A percentile compares a stretch with the other conserved stretches of the same genome.
phyloP scores from a whole-genome alignment of 2,329 filamentous ascomycete species.

The Fusarium staphyleae region DNA sequence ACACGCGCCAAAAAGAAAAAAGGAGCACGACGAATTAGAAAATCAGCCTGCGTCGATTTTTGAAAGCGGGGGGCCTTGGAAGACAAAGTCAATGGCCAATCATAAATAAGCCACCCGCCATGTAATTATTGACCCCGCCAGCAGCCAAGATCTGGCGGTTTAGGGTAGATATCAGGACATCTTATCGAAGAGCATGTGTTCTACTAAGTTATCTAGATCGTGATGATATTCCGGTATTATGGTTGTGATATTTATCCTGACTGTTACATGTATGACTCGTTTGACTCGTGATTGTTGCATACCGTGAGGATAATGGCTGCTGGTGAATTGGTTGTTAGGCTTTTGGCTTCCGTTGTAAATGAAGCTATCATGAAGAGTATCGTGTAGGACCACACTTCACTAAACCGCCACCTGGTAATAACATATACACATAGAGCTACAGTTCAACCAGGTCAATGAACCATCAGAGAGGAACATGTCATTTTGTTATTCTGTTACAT shows the following conservation, averaged over 20 bases:
- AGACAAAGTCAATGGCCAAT: conserved; percentile 2
- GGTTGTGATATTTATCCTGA: neutral
- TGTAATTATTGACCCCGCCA: neutral
- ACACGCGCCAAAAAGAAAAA: conserved; percentile 17
- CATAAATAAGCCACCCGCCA: neutral
- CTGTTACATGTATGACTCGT: neutral
- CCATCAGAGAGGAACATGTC: too few relatives aligned
- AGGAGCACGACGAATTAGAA: conserved; percentile 31
- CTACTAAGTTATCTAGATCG: neutral
- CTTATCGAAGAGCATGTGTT: neutral
- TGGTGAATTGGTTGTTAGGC: too few relatives aligned
- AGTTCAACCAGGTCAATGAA: too few relatives aligned
- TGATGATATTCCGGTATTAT: neutral
- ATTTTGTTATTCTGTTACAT: too few relatives aligned
- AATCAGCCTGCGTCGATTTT: conserved; percentile 21
- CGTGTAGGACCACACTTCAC: neutral
- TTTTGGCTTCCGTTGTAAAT: too few relatives aligned
- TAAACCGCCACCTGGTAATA: too few relatives aligned
- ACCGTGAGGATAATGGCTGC: too few relatives aligned
- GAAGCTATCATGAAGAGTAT: too few relatives aligned
- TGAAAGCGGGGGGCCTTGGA: conserved; percentile 18
- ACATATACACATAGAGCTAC: too few relatives aligned
- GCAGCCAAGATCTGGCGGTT: neutral
- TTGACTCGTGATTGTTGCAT: neutral
- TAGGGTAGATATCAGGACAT: conserved; percentile 9